Conservation (phyloP, 306 rosid species). For the Lupinus albus region DNA sequence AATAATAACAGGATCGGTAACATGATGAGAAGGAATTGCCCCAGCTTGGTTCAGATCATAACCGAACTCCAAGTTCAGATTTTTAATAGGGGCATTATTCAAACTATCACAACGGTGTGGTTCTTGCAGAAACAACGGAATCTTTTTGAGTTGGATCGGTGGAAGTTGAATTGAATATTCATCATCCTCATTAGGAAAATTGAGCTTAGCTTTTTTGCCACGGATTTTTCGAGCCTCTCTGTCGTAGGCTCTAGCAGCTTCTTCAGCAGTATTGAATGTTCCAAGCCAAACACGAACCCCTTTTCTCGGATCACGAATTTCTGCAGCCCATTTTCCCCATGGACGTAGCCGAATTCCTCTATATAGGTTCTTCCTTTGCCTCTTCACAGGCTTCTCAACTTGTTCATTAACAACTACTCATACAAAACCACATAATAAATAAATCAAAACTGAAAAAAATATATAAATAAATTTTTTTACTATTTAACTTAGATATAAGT, state of each 20-base stretch:
- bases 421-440: conserved; percentile 5
- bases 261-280: conserved; percentile 88
- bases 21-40: conserved; percentile 12
- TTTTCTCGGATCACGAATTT: conserved; percentile 92
- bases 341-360: conserved; percentile 97
- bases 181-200: conserved; percentile 82
- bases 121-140: conserved; percentile 32
- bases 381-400: conserved; percentile 64
- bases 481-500: no score
- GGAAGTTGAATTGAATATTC: conserved; percentile 36
- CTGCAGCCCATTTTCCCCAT: conserved; percentile 98
- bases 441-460: background rate
- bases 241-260: conserved; percentile 96
- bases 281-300: conserved; percentile 97
- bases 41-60: conserved; percentile 62
- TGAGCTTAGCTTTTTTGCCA: conserved; percentile 90
- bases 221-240: conserved; percentile 86
- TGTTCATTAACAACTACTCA: conserved; percentile 44
- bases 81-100: conserved; percentile 18
- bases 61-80: conserved; percentile 52
- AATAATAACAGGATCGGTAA: conserved; percentile 16
- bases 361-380: conserved; percentile 85
- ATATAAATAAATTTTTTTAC: no score
- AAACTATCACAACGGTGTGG: background rate
- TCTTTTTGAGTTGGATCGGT: conserved; percentile 12